phyloP scores from a whole-genome alignment of 2,329 filamentous ascomycete genomes.

The Daldinia sp. region DNA sequence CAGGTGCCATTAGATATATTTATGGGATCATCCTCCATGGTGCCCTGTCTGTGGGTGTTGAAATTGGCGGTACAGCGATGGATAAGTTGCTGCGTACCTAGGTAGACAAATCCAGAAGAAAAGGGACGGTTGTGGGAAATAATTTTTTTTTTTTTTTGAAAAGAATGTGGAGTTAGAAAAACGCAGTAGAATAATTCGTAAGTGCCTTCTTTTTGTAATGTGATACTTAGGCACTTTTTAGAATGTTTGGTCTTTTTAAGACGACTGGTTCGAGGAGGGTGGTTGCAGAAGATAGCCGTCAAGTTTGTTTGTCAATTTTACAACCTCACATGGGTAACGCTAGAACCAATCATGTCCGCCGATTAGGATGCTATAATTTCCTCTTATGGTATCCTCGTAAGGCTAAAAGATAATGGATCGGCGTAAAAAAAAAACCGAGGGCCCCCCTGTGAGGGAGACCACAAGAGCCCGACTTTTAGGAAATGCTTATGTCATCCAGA shows the following conservation, averaged over 20 bases:
- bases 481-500: too few species aligned
- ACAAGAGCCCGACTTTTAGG: too few species aligned
- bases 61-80: not conserved
- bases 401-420: conserved; percentile 15
- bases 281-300: conserved; percentile 26
- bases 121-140: not conserved
- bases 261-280: conserved; percentile 2
- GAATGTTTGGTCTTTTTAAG: conserved; percentile 20
- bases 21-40: conserved; percentile 26
- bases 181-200: not conserved
- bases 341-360: conserved; percentile 22
- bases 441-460: too few species aligned
- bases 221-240: conserved; percentile 18
- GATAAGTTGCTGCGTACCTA: not conserved
- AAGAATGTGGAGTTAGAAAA: not conserved
- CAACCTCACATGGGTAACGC: conserved; percentile 28
- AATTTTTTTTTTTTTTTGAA: not conserved
- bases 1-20: conserved; percentile 44
- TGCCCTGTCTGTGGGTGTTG: conserved; percentile 16
- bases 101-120: not conserved
- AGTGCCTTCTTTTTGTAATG: conserved; percentile 6
- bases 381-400: conserved; percentile 8
- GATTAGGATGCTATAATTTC: conserved; percentile 8
- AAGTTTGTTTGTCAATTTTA: conserved; percentile 32
- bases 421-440: conserved; percentile 25